Evolutionary conservation across 345 rosid genomes (phyloP), one percentile per base, ranked within the genome.

Genomic region (Eucalyptus erythrocorys): DNA sequence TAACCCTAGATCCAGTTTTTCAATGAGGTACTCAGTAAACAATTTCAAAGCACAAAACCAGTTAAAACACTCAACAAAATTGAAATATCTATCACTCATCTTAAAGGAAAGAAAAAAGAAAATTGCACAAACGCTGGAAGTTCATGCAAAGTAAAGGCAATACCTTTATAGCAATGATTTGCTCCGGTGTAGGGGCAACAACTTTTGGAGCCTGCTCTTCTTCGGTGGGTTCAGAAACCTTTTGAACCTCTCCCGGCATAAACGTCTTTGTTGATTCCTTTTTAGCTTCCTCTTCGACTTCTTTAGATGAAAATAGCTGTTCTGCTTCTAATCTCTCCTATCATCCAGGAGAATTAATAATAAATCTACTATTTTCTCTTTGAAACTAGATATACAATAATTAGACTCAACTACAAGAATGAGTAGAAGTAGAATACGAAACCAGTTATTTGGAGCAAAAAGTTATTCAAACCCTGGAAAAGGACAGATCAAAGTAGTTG

Each of bases 161-260:
- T 92, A 98, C 99, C 99, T 97, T 98, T 91, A 98, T 98, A 7
- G 99, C 99, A 89, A 95, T 89, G 88, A 98, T 96, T 91, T 98
- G 98, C 94, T 98, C 99, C 13, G 94, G 97, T 59, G 99, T 98
- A 14, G 99, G 99, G 71, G 97, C 96, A 89, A 96, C 96, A 91
- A 95, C 93, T 93, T 95, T 94, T 4, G 96, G 99, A 87, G 88
- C 90, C 89, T 93, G 94, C 43, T 94, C 90, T 34, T 95, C 95
- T 90, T 94, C 96, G 6, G 87, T 91, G 89, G 88, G 94, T 88
- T 95, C 98, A 80, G 90, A 24, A 85, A 91, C 94, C 86, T 92
- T 96, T 45, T 86, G 93, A 88, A 92, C 92, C 93, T 94, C 99
- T 89, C 90, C 95, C 27, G 94, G 95, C 59, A 93, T 92, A 86